Percentiles rank a stretch among this genome's conserved stretches.
phyloP scores from a whole-genome alignment of 179 eudicot genomes.

The Sideroxylon spinosum region DNA sequence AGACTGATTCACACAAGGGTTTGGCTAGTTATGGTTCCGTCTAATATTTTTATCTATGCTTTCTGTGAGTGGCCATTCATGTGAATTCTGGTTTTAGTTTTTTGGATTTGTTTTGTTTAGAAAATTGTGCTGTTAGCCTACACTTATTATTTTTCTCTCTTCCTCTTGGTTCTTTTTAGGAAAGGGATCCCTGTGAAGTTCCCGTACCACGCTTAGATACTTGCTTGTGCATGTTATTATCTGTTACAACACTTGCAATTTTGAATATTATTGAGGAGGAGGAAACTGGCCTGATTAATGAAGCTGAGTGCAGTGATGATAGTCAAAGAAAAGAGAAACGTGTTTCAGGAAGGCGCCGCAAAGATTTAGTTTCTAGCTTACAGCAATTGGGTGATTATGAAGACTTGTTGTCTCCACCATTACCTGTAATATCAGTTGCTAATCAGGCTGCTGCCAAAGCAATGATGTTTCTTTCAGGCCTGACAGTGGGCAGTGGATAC shows the following conservation, averaged over 20 bases:
- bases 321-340: constrained; percentile 45
- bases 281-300: constrained; percentile 47
- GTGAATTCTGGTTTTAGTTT: not conserved
- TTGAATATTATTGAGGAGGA: constrained; percentile 83
- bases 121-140: not conserved
- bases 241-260: constrained; percentile 67
- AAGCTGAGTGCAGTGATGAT: constrained; percentile 29
- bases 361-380: constrained; percentile 68
- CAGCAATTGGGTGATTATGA: constrained; percentile 71
- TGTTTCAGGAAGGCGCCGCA: constrained; percentile 46
- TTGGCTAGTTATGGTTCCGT: not conserved
- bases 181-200: constrained; percentile 87
- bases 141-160: constrained; percentile 1
- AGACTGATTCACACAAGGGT: not conserved
- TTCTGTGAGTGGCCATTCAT: not conserved
- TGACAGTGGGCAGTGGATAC: constrained; percentile 57
- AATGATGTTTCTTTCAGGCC: constrained; percentile 72
- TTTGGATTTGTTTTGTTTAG: not conserved
- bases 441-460: constrained; percentile 95
- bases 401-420: constrained; percentile 76
- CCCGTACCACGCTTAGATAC: constrained; percentile 95
- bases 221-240: constrained; percentile 79
- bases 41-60: not conserved
- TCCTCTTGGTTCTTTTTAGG: constrained; percentile 38
- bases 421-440: constrained; percentile 57